Conservation (phyloP, 176 grass and related monocot species). For the Oryza glumipatula region DNA sequence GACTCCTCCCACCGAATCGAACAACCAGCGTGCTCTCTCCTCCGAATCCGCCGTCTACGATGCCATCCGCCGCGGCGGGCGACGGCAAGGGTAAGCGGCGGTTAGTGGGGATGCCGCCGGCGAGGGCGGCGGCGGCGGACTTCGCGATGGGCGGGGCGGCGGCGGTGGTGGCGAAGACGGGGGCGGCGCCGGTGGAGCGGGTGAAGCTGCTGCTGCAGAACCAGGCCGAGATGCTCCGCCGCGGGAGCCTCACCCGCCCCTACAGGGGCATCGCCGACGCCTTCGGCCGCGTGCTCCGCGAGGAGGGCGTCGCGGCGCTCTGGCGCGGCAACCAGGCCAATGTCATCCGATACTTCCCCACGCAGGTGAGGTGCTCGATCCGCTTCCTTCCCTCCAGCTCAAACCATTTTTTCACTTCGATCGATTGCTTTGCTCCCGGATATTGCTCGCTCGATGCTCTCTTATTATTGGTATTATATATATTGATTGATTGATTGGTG, state of each 20-base stretch:
- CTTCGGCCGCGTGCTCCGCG: slow-evolving; percentile 73
- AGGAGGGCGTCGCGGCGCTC: slow-evolving; percentile 74
- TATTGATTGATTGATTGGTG: not conserved
- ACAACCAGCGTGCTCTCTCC: not conserved
- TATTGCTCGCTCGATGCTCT: not conserved
- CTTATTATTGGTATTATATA: not conserved
- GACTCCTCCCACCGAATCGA: not conserved
- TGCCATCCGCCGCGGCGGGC: not conserved
- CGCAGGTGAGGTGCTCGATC: slow-evolving; percentile 49
- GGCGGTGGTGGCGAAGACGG: slow-evolving; percentile 78
- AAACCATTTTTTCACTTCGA: not conserved
- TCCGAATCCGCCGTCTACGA: no score
- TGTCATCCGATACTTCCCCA: slow-evolving; percentile 94
- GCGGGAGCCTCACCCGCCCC: slow-evolving; percentile 68
- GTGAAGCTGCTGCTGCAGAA: slow-evolving; percentile 97
- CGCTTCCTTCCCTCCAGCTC: not conserved
- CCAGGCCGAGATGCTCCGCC: slow-evolving; percentile 81
- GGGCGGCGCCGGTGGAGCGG: slow-evolving; percentile 79
- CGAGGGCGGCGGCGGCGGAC: slow-evolving; percentile 60
- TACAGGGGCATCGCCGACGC: slow-evolving; percentile 67
- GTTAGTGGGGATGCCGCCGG: slow-evolving; percentile 10
- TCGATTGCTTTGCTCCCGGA: not conserved
- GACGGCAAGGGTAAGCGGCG: not conserved
- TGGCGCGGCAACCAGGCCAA: slow-evolving; percentile 96
- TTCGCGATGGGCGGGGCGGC: slow-evolving; percentile 86